Evolutionary conservation across 75 land plant genomes (phyloP), one percentile per base, ranked within the genome.

Genomic region (Chamaecyparis obtusa): DNA sequence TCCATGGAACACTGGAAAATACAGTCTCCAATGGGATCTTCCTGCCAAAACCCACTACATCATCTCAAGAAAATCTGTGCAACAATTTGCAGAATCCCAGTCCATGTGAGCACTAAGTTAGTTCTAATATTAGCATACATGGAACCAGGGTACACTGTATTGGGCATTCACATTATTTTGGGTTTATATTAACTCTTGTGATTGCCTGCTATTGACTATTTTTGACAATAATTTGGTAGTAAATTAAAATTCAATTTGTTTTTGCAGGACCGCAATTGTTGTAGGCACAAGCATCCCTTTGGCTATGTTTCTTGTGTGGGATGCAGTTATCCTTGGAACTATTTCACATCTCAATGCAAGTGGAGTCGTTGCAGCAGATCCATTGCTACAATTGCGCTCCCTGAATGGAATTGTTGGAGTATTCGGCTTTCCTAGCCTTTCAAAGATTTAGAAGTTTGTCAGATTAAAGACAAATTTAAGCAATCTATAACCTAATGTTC

Each of bases 241-340:
- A 19, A 19, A 37, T 39, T 10, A 78, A 78, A 19, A 19, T 0
- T 78, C 44, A 78, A 78, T 78, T 37, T 78, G 10, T 84, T 39
- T 83, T 87, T 89, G 43, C 95, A 98, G 99, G 92, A 93, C 93
- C 83, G 95, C 99, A 55, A 91, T 98, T 90, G 92, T 98, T 9
- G 39, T 94, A 30, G 99, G 99, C 74, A 96, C 99, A 84, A 92
- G 94, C 57, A 91, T 98, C 80, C 99, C 99, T 27, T 92, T 98
- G 82, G 90, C 91, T 85, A 86, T 98, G 88, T 98, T 98, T 92
- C 94, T 98, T 84, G 87, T 94, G 54, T 98, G 99, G 99, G 91
- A 98, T 93, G 99, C 95, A 75, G 96, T 98, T 27, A 90, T 98
- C 44, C 95, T 98, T 48, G 99, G 99, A 48, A 93, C 91, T 46